Base-by-base conservation (phyloP, 2,329 filamentous ascomycete species). In the Beauveria bassiana region DNA sequence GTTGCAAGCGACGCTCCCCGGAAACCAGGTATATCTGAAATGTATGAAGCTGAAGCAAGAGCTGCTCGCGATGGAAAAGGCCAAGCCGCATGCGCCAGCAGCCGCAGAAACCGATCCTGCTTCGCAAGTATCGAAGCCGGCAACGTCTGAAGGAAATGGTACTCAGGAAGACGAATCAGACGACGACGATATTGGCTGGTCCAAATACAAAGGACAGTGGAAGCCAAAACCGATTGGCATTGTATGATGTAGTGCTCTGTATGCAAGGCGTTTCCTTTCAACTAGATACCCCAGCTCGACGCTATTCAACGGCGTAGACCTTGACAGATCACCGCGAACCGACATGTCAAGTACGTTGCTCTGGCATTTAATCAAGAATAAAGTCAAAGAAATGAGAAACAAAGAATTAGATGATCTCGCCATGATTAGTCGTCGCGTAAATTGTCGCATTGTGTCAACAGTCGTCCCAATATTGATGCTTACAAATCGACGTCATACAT, bases 151-250 rank as follows among this genome's bases (percentile, higher is more conserved):
- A 49, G 61, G 65, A 28, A 65, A 66, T 49, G 50, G 6, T 20
- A 38, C 43, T 16, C 59, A 63, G 28, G n/a, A 46, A 5, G 56
- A 61, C 12, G 63, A 66, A 31, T 61, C 53, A 14, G 57, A 43
- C 7, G 63, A 60, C 28, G 65, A 63, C 49, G 62, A 67, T n/a
- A 65, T 67, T 49, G 74, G 75, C 26, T 86, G 84, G 83, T 73
- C 74, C 24, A 72, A 74, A 61, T 81, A 79, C 65, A 71, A 80
- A 54, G 81, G 81, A 8, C 69, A 73, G 2, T 86, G 84, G 84
- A 79, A 77, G 62, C 77, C 83, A 10, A 83, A 80, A 66, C 83
- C 84, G 0, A 86, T 86, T 66, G 84, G 84, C 5, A 73, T 81
- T 58, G 76, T 80, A 9, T 85, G 67, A 74, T 24, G 16, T 43